Conservation (phyloP, 371 early-diverging fungal species). For the Sporodiniella umbellata region DNA sequence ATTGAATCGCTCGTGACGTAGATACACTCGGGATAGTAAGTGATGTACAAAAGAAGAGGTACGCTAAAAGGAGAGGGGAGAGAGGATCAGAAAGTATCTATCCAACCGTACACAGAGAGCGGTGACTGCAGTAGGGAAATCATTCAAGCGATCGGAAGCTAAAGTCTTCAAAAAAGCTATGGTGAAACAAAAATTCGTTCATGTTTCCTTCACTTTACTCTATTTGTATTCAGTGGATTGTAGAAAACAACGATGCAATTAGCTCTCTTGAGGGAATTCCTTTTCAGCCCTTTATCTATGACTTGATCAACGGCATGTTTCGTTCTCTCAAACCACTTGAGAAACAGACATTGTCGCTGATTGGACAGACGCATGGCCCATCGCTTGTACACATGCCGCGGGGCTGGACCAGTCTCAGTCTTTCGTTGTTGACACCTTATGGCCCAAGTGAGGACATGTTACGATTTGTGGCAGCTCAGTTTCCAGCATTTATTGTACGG, state of each 20-base stretch:
- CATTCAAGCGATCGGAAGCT: no score
- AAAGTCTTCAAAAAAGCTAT: no score
- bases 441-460: background rate
- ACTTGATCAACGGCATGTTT: slow-evolving; percentile 8
- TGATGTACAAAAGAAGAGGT: no score
- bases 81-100: no score
- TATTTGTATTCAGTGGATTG: slow-evolving; percentile 21
- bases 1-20: no score
- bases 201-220: slow-evolving; percentile 15
- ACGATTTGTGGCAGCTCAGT: background rate
- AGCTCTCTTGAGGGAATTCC: slow-evolving; percentile 12
- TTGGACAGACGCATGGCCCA: slow-evolving; percentile 4
- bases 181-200: slow-evolving; percentile 7
- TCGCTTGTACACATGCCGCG: background rate
- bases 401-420: background rate
- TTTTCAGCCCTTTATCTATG: slow-evolving; percentile 10
- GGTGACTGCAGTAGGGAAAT: no score
- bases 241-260: slow-evolving; percentile 11
- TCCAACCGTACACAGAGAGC: no score
- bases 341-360: slow-evolving; percentile 5
- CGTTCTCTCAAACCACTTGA: slow-evolving; percentile 5
- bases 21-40: no score
- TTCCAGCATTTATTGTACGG: slow-evolving; percentile 8
- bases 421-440: background rate
- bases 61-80: no score